Evolutionary conservation across 192 early-diverging fungal genomes (phyloP), one percentile per base, ranked within the genome.

Genomic region (Chytriomyces sp.): DNA sequence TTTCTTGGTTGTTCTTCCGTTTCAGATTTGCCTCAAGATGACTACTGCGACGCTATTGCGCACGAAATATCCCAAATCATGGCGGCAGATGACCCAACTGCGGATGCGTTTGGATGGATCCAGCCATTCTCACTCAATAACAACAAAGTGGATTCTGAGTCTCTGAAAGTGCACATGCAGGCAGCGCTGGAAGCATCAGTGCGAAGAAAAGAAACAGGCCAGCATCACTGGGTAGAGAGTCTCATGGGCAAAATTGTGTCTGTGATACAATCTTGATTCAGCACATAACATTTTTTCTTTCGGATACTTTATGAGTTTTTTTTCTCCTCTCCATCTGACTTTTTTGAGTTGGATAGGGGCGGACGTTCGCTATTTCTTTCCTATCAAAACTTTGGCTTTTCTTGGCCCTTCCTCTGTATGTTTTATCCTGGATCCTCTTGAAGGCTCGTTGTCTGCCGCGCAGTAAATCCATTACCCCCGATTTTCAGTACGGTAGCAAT

Each of bases 11-110:
- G 18, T 46, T 68, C 5, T 68, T 68, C 2, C 2, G n/a, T 71
- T 59, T 16, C 50, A 71, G 69, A 71, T 59, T 71, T 71, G 50
- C 72, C 72, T 26, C 72, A 73, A 73, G 72, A 73, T 45, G 72
- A 73, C n/a, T 71, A 62, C 18, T 73, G 57, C 44, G 60, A 61
- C 20, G 43, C 72, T 18, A 63, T 61, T 63, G 11, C 20, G 4
- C 44, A 44, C 18, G 57, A 73, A 63, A 62, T 73, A 9, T 16
- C 20, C 16, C 57, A 62, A 61, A 63, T 63, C 16, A 63, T 61
- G 9, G 26, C 44, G 43, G 28, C 53, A 0, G 46, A 47, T 11
- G 49, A 47, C 48, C 62, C 61, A 5, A 45, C 49, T 24, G 44
- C 6, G 13, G 73, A 75, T 26, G 23, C 73, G 13, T 60, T 65